Conservation (phyloP, 345 rosid species). For the Bruguiera sexangula region DNA sequence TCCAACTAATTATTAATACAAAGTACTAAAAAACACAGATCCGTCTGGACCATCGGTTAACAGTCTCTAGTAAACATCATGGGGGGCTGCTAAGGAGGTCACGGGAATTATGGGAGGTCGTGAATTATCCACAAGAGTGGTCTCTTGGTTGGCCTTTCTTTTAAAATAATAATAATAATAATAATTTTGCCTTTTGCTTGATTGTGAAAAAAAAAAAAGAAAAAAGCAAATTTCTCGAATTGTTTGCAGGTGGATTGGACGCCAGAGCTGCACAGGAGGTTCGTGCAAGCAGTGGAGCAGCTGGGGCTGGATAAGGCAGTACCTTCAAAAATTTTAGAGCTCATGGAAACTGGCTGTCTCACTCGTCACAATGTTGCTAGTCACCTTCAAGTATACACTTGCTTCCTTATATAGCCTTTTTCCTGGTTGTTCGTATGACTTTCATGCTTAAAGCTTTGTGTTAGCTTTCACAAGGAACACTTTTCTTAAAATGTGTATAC, state of each 20-base stretch:
- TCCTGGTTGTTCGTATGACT: background rate
- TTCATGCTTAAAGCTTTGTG: background rate
- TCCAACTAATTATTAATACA: too few relatives aligned
- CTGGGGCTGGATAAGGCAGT: slow-evolving; percentile 96
- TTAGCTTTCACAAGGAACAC: background rate
- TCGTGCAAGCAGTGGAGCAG: slow-evolving; percentile 95
- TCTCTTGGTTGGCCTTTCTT: background rate
- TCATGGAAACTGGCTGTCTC: slow-evolving; percentile 83
- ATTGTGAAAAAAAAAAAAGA: background rate
- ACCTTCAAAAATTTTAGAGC: slow-evolving; percentile 86
- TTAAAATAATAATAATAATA: background rate
- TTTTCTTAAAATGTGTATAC: too few relatives aligned
- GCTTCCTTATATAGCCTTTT: background rate
- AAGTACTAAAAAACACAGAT: too few relatives aligned
- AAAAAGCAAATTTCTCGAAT: slow-evolving; percentile 9
- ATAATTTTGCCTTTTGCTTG: background rate
- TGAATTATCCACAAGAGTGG: slow-evolving; percentile 15
- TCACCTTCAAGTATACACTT: slow-evolving; percentile 74
- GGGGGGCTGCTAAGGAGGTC: slow-evolving; percentile 10
- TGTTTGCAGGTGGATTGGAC: slow-evolving; percentile 93
- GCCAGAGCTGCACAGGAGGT: slow-evolving; percentile 83
- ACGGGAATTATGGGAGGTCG: slow-evolving; percentile 23
- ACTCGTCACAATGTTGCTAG: slow-evolving; percentile 98
- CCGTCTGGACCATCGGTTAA: too few relatives aligned
- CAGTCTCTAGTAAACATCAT: background rate